Evolutionary conservation across 306 rosid genomes (phyloP), one percentile per base, ranked within the genome.

Genomic region (Delonix regia): DNA sequence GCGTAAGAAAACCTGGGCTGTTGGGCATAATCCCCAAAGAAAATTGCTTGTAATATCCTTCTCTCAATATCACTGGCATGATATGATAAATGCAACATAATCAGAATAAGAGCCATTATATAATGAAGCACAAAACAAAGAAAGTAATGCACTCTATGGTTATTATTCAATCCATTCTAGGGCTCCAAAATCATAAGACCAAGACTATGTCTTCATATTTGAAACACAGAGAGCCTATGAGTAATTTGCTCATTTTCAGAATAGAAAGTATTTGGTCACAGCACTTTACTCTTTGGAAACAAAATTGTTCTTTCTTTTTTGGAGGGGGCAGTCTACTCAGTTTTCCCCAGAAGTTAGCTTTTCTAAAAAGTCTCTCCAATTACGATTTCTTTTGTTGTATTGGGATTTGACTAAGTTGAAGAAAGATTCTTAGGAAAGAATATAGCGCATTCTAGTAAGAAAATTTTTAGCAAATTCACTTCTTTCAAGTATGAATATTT

Each of bases 1-100:
- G 22, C 71, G 75, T 77, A 52, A 83, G 77, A 36, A 74, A 80
- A 68, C 36, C 39, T n/a, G 16, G 36, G 6, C 67, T 57, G 38
- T 39, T n/a, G 11, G 36, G 19, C 67, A 55, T 33, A 76, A 69
- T 30, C 6, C 36, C 9, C 67, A 60, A 34, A 67, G 27, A 30
- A 48, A 70, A 25, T 18, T 39, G 57, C n/a, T n/a, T 8, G 53
- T 55, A 33, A 51, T 28, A 14, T 69, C 36, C 42, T 77, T 13
- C 30, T 51, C 66, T 45, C 56, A 16, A 71, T 49, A 72, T 38
- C 69, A 47, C 14, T 44, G 57, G 69, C 5, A 53, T 21, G 2
- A 24, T 39, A 66, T 48, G 6, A 56, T 56, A 27, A 28, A 65
- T 61, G 28, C 48, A 63, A 28, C 52, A 79, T 27, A 49, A 48